Base-by-base conservation (phyloP, 108 stramenopile species). In the Nannochloropsis gaditana region DNA sequence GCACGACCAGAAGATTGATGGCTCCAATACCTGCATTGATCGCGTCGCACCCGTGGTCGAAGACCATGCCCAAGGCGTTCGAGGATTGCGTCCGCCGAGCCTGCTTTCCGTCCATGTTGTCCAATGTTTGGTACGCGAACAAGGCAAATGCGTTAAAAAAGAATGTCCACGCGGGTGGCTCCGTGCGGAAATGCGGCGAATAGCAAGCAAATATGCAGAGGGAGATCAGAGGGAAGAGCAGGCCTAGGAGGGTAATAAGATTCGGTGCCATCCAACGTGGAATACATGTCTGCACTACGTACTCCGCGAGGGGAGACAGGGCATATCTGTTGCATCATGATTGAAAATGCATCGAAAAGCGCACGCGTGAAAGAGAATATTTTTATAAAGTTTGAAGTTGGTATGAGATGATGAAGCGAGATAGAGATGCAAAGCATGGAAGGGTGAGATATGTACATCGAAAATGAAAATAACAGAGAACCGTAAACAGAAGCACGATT, bases 11-110 rank as follows among this genome's bases (percentile, higher is more conserved):
- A 21, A 89, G 79, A 42, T 83, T 45, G 9, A 90, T 45, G 31
- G 84, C 44, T 11, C 84, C 84, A 43, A 89, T 82, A 47, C 89
- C 87, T 21, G 88, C 89, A 73, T 90, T 90, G 43, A 97, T 87
- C 6, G 98, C 95, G 91, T 99, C 98, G 83, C 95, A 96, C 42
- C 96, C 97, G 87, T 99, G 98, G 90, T 99, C 98, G 86, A 92
- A 83, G 44, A 93, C 45, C 84, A 92, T 84, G n/a, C 93, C 93
- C 15, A 93, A 80, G 2, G 93, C 88, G 9, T 89, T 88, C 8
- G 83, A 82, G 11, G 84, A 85, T 9, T 85, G 88, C 10, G 92
- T 92, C 43, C 90, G 84, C 17, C 93, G 89, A 9, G 93, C 93
- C 85, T 93, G 93, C 81, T 93, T 93, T 11, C 93, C 93, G 79